Evolutionary conservation across 345 rosid genomes (phyloP).

Genomic region (Linum usitatissimum): DNA sequence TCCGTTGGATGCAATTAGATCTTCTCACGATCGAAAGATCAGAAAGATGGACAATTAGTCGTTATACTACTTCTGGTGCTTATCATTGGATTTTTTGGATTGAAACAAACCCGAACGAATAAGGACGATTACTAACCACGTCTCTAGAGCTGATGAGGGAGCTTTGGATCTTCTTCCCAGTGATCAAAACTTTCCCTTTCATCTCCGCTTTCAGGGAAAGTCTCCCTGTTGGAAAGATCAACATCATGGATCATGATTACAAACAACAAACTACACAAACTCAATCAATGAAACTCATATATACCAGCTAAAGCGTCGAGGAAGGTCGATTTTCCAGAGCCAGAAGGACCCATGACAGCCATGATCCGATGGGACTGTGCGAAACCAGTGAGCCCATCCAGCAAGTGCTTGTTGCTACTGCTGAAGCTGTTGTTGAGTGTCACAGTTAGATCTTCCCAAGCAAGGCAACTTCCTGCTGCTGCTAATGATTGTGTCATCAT

Average conservation of each 20-base stretch:
- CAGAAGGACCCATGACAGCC: conserved; percentile 39
- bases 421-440: conserved; percentile 1
- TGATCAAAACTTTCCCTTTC: not conserved
- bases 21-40: no score
- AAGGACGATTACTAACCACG: not conserved
- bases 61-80: no score
- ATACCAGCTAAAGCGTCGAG: conserved; percentile 35
- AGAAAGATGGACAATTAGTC: no score
- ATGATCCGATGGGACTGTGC: conserved; percentile 20
- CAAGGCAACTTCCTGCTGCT: not conserved
- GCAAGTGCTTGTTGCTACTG: conserved; percentile 6
- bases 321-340: conserved; percentile 31
- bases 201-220: not conserved
- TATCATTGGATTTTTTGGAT: no score
- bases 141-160: not conserved
- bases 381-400: conserved; percentile 18
- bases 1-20: no score
- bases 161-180: not conserved
- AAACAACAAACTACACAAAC: not conserved
- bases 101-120: no score
- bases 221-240: not conserved
- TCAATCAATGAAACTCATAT: not conserved
- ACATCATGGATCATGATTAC: not conserved
- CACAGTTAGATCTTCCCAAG: conserved; percentile 29
- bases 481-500: not conserved